A percentile compares a stretch with the other conserved stretches of the same genome.
Conservation (phyloP, 2,329 filamentous ascomycete species). For the Immersiporthe knoxdaviesiana region DNA sequence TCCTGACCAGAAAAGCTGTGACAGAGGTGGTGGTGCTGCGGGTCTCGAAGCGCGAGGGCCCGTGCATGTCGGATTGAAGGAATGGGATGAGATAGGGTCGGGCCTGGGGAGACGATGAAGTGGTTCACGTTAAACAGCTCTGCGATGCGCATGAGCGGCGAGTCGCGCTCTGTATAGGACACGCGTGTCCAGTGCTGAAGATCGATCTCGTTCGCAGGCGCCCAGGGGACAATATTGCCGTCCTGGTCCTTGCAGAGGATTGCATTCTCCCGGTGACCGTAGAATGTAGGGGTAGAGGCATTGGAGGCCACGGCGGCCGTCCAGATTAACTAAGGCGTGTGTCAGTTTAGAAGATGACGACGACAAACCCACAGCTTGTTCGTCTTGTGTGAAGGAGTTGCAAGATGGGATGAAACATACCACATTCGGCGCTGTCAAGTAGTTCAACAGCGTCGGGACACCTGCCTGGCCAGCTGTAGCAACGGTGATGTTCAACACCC, state of each 20-base stretch:
- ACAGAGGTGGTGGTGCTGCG: conserved; percentile 61
- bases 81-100: conserved; percentile 89
- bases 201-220: conserved; percentile 61
- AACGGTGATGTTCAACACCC: conserved; percentile 90
- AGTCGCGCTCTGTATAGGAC: conserved; percentile 67
- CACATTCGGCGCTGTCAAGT: conserved; percentile 90
- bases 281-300: conserved; percentile 65
- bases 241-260: conserved; percentile 79
- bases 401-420: conserved; percentile 56
- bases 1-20: conserved; percentile 63
- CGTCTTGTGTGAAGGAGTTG: neutral
- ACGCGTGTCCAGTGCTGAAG: conserved; percentile 72
- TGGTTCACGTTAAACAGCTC: conserved; percentile 93
- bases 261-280: conserved; percentile 63
- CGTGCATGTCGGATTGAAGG: conserved; percentile 78
- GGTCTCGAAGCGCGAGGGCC: conserved; percentile 65
- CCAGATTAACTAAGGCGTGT: conserved; percentile 67
- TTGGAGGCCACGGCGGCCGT: conserved; percentile 79
- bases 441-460: conserved; percentile 85
- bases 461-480: conserved; percentile 74
- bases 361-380: too few relatives aligned
- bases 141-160: conserved; percentile 69
- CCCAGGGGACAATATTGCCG: conserved; percentile 76
- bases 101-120: conserved; percentile 91
- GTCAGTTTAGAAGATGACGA: neutral